Evolutionary conservation across 441 rosid species (phyloP).

Genomic region (Flueggea neowawraea): DNA sequence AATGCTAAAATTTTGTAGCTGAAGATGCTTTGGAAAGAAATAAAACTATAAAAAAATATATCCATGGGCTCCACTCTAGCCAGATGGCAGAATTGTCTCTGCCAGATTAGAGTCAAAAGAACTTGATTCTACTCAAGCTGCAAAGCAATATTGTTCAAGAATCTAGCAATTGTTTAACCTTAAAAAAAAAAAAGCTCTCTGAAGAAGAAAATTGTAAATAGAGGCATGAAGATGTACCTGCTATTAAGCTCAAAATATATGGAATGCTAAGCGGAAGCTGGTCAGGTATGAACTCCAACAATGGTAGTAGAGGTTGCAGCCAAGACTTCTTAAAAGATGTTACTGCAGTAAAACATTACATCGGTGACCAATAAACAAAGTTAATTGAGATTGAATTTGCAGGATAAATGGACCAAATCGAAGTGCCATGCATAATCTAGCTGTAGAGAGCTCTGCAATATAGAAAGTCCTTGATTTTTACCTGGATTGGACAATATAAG

Average conservation of each 20-base stretch:
- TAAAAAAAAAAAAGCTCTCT: no score
- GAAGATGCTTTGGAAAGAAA: no score
- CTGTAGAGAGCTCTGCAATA: not conserved
- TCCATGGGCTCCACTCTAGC: no score
- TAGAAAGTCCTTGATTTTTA: constrained; percentile 1
- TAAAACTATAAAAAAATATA: no score
- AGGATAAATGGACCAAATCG: not conserved
- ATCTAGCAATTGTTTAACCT: not conserved
- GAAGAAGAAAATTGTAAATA: no score
- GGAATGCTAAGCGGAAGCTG: constrained; percentile 51
- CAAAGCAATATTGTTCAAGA: no score
- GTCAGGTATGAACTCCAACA: constrained; percentile 60
- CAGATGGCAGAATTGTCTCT: no score
- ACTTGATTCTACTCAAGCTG: no score
- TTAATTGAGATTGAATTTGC: not conserved
- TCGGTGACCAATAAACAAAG: not conserved
- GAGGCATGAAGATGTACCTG: constrained; percentile 33
- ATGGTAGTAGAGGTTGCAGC: constrained; percentile 65
- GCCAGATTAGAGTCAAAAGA: no score
- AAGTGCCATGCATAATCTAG: not conserved
- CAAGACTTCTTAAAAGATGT: constrained; percentile 71
- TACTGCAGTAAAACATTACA: constrained; percentile 28
- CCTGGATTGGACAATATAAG: constrained; percentile 73
- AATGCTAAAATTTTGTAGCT: no score
- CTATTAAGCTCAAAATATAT: constrained; percentile 50